Base-by-base conservation (phyloP, 176 grass and related monocot species). In the Oryza glumipatula region DNA sequence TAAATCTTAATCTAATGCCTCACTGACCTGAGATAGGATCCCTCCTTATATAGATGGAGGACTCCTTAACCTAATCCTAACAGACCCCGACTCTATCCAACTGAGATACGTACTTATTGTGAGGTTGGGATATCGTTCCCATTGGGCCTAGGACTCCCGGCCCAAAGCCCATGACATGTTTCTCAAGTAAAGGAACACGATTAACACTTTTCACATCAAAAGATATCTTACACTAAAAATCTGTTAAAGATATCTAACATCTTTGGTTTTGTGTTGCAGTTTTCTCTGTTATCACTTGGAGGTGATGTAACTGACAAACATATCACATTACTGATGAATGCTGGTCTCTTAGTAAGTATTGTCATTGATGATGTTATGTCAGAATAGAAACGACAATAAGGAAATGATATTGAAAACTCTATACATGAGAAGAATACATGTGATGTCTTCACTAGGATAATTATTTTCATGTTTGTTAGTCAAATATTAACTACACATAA, bases 311-410 rank as follows among this genome's bases (percentile, higher is more conserved):
- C 60, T 79, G 94, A 97, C 35, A 92, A 90, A 80, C 89, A 97
- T 88, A 87, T 97, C 51, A 94, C 92, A 0, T 68, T 94, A 77
- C 74, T 97, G 73, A 94, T 97, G 73, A 92, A 85, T 88, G 92
- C 92, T 45, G 94, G 94, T 65, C 87, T 97, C 35, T 88, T 97
- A 80, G 94, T 97, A 91, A 92, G 94, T 88, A 68, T 63, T 58
- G 30, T 72, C 28, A 26, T 7, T 22, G 33, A 52, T 68, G 30
- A 39, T 64, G 38, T 32, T 68, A 22, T 45, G 3, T 41, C 74
- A 46, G 9, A 33, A 17, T 14, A 83, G 32, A 23, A 61, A 86
- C 67, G 28, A 15, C 17, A 70, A 48, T 39, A 74, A 54, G 3
- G 78, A 78, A 68, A 13, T 58, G 47, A 56, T 82, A 22, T 58